Evolutionary conservation across 495 filamentous ascomycete species (phyloP).

Genomic region (Geoglossum glabrum): DNA sequence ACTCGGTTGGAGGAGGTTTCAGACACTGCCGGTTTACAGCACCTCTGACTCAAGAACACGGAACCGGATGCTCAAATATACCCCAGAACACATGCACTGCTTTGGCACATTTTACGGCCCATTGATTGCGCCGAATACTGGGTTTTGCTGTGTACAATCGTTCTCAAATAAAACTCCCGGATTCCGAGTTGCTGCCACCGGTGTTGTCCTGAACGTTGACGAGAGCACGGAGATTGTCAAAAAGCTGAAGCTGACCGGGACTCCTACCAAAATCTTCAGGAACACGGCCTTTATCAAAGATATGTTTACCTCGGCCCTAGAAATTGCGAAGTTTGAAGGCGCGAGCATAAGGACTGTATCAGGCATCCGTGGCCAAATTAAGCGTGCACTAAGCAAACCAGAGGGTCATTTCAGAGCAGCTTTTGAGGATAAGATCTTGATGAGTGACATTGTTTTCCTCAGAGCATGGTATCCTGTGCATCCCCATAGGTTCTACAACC

Average conservation of each 20-base stretch:
- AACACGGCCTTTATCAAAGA: slow-evolving; percentile 98
- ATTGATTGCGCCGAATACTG: slow-evolving; percentile 82
- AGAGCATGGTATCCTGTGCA: slow-evolving; percentile 92
- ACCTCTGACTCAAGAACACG: slow-evolving; percentile 82
- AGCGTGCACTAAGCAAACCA: slow-evolving; percentile 71
- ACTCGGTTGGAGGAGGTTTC: slow-evolving; percentile 91
- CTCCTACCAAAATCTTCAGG: slow-evolving; percentile 94
- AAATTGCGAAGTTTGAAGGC: slow-evolving; percentile 96
- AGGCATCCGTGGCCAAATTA: slow-evolving; percentile 89
- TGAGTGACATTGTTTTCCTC: slow-evolving; percentile 90
- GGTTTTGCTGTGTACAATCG: slow-evolving; percentile 83
- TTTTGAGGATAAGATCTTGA: slow-evolving; percentile 94
- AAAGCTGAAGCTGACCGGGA: slow-evolving; percentile 87
- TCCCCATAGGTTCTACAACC: slow-evolving; percentile 90
- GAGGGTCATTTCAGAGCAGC: slow-evolving; percentile 91
- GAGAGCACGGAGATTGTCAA: slow-evolving; percentile 93
- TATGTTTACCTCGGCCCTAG: slow-evolving; percentile 83
- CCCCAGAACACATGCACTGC: slow-evolving; percentile 95
- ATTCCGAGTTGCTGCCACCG: slow-evolving; percentile 86
- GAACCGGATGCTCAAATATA: slow-evolving; percentile 96
- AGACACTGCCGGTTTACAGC: slow-evolving; percentile 78
- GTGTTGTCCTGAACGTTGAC: slow-evolving; percentile 80
- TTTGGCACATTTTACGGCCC: slow-evolving; percentile 90
- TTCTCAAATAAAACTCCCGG: slow-evolving; percentile 75
- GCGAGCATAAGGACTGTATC: slow-evolving; percentile 89